phyloP scores from a whole-genome alignment of 306 rosid genomes.

The Corylus heterophylla region DNA sequence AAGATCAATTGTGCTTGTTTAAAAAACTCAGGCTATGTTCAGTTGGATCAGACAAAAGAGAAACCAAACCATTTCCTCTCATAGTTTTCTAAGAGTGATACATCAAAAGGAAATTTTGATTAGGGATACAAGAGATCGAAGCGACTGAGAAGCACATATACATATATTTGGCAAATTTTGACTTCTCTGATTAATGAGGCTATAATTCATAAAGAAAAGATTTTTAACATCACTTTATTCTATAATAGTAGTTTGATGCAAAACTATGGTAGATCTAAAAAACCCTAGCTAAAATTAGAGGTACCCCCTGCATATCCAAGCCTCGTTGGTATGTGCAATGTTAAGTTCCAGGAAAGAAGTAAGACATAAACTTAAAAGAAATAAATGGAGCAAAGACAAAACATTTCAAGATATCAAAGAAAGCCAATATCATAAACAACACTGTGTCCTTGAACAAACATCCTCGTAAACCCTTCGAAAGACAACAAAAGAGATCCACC shows the following conservation, averaged over 20 bases:
- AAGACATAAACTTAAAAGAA: neutral
- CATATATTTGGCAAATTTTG: neutral
- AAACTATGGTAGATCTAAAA: neutral
- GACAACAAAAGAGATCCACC: neutral
- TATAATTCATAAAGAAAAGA: neutral
- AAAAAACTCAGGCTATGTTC: neutral
- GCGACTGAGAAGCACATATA: neutral
- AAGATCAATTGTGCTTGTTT: neutral
- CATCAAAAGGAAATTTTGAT: neutral
- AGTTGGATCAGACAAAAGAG: neutral
- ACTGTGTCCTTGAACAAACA: neutral
- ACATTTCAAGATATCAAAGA: neutral
- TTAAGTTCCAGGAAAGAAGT: neutral
- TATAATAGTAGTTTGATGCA: neutral
- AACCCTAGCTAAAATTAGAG: neutral
- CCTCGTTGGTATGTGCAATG: neutral
- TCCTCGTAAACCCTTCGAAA: neutral
- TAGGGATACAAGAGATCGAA: neutral
- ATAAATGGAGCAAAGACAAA: neutral
- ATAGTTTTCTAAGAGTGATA: neutral
- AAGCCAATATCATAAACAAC: neutral
- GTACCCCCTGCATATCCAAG: neutral
- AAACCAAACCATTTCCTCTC: neutral
- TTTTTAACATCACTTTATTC: neutral
- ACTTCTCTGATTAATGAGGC: neutral